Percentiles rank a stretch among this genome's conserved stretches.
Conservation (phyloP, 1,139 yeast species). For the Kodamaea suecica region DNA sequence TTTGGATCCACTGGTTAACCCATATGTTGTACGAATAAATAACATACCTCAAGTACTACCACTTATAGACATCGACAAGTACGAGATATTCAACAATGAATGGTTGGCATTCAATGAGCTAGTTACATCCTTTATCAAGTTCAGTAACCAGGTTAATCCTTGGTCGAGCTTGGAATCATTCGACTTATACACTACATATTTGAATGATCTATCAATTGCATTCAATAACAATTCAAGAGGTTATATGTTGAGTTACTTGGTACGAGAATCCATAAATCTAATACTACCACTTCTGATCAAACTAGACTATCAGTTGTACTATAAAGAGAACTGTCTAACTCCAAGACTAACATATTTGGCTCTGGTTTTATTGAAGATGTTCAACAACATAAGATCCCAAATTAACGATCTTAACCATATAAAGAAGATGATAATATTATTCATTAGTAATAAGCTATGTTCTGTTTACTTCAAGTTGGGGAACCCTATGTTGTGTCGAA, state of each 20-base stretch:
- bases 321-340: slow-evolving; percentile 36
- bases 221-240: slow-evolving; percentile 55
- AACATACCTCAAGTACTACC: slow-evolving; percentile 3
- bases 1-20: slow-evolving; percentile 13
- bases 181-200: slow-evolving; percentile 52
- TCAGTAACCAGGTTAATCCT: slow-evolving; percentile 58
- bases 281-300: slow-evolving; percentile 50
- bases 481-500: slow-evolving; percentile 68
- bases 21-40: slow-evolving; percentile 12
- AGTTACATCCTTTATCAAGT: slow-evolving; percentile 47
- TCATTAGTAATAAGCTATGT: slow-evolving; percentile 58
- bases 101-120: slow-evolving; percentile 54
- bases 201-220: slow-evolving; percentile 57
- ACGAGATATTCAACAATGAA: slow-evolving; percentile 34
- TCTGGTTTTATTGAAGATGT: slow-evolving; percentile 53
- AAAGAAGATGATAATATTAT: slow-evolving; percentile 53
- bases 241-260: slow-evolving; percentile 41
- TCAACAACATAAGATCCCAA: slow-evolving; percentile 64
- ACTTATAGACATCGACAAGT: slow-evolving; percentile 10
- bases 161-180: slow-evolving; percentile 55
- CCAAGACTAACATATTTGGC: slow-evolving; percentile 57
- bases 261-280: slow-evolving; percentile 38
- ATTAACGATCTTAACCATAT: slow-evolving; percentile 42
- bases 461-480: slow-evolving; percentile 58
- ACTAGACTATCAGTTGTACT: slow-evolving; percentile 48